A percentile compares a stretch with the other conserved stretches of the same genome.
Conservation (phyloP, 345 rosid species). For the Arabidopsis arenosa region DNA sequence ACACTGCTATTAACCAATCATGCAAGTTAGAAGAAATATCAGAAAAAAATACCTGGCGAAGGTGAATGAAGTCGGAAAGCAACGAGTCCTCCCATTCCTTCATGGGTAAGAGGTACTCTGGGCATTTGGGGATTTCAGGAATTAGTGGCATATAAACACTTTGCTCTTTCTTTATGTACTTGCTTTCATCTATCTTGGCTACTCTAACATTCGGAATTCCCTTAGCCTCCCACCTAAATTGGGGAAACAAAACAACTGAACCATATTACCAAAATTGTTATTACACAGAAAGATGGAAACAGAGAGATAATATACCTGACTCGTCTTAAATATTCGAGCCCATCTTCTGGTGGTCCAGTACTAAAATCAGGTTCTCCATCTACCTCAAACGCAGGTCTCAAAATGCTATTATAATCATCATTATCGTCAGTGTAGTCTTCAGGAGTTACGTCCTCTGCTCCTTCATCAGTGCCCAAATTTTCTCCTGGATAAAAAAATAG, state of each 20-base stretch:
- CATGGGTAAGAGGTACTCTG: constrained; percentile 63
- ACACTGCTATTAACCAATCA: constrained; percentile 5
- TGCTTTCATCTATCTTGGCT: constrained; percentile 60
- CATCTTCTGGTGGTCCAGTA: constrained; percentile 94
- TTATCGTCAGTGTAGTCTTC: constrained; percentile 59
- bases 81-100: constrained; percentile 87
- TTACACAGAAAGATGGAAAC: constrained; percentile 3
- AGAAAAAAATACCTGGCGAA: constrained; percentile 59
- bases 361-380: constrained; percentile 89
- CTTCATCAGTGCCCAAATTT: constrained; percentile 9
- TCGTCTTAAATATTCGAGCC: constrained; percentile 85
- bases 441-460: constrained; percentile 30
- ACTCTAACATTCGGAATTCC: constrained; percentile 73
- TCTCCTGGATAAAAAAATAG: constrained; percentile 6
- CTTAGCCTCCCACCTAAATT: constrained; percentile 90
- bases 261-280: constrained; percentile 4
- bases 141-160: constrained; percentile 86
- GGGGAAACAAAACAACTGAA: constrained; percentile 15
- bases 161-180: constrained; percentile 56
- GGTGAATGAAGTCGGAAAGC: constrained; percentile 76
- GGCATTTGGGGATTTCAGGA: constrained; percentile 78
- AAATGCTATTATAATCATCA: constrained; percentile 72
- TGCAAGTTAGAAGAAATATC: neutral
- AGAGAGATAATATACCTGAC: constrained; percentile 64
- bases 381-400: constrained; percentile 77